These are phyloP conservation scores for Ascochyta clinopodiicola DNA, from an alignment of 2,329 filamentous ascomycete species.

Conservation along the genomic window DNA sequence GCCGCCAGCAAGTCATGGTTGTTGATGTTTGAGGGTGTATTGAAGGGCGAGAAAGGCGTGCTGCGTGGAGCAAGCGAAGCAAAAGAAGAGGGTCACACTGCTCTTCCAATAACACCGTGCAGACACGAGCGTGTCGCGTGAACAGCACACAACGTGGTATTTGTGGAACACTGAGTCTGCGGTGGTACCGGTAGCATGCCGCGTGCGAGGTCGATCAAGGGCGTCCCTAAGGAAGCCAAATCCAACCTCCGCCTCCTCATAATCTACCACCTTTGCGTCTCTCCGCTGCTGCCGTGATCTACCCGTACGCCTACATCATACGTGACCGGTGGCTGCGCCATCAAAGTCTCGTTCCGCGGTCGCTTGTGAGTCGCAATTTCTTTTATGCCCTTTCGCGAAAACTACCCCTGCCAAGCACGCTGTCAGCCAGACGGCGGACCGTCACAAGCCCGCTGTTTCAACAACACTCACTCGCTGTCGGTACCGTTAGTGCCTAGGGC, in stretches of 20 bases:
- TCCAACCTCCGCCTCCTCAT: background rate
- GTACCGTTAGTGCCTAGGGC: background rate
- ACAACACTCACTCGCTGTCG: constrained; percentile 3
- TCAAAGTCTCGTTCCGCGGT: background rate
- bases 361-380: background rate
- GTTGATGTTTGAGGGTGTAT: constrained; percentile 9
- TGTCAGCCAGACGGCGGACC: constrained; percentile 2
- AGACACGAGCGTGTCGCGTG: constrained; percentile 19
- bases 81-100: constrained; percentile 10
- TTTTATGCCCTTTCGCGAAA: background rate
- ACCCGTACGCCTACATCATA: constrained; percentile 2
- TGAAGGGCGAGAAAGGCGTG: constrained; percentile 11
- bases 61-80: constrained; percentile 1
- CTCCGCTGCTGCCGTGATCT: constrained; percentile 7
- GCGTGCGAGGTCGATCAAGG: background rate
- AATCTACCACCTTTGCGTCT: background rate
- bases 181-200: background rate
- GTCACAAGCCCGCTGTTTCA: constrained; percentile 15
- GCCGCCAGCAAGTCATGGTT: constrained; percentile 10
- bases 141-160: constrained; percentile 5
- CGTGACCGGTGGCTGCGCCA: constrained; percentile 3
- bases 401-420: constrained; percentile 18
- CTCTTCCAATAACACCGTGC: constrained; percentile 15
- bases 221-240: background rate
- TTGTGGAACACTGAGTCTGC: background rate